A percentile compares a stretch with the other conserved stretches of the same genome.
Evolutionary conservation across 805 yeast genomes (phyloP).

Genomic region (Vanderwaltozyma yarrowii): DNA sequence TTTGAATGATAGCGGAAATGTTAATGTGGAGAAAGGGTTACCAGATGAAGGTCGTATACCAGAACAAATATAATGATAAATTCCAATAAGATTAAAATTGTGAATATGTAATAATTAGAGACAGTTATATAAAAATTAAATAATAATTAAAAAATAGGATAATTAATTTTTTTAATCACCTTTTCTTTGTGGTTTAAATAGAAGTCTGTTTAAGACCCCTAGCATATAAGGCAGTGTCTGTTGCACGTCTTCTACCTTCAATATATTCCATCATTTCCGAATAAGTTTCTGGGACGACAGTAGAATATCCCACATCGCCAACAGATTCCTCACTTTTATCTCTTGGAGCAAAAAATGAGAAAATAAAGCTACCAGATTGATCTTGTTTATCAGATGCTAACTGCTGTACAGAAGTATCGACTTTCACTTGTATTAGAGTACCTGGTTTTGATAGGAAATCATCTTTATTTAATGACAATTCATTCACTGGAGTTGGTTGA

Average conservation of each 20-base stretch:
- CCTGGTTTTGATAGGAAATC: constrained; percentile 70
- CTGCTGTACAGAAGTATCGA: constrained; percentile 66
- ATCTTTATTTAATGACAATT: constrained; percentile 36
- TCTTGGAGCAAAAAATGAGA: constrained; percentile 76
- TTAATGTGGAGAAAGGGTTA: constrained; percentile 25
- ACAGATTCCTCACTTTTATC: constrained; percentile 26
- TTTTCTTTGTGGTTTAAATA: too few species aligned
- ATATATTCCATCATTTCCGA: constrained; percentile 87
- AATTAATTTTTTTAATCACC: too few species aligned
- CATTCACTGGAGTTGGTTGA: constrained; percentile 46
- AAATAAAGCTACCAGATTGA: constrained; percentile 80
- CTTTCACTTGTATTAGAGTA: constrained; percentile 81
- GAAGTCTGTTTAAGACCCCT: not conserved
- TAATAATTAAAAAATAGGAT: constrained; percentile 9
- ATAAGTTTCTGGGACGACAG: constrained; percentile 80
- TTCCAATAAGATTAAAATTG: not conserved
- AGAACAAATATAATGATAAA: constrained; percentile 13
- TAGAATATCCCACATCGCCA: constrained; percentile 35
- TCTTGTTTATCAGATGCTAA: constrained; percentile 50
- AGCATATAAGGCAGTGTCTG: constrained; percentile 62
- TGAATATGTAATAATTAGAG: not conserved
- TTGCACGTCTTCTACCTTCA: constrained; percentile 84
- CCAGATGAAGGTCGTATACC: constrained; percentile 26
- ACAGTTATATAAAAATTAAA: not conserved
- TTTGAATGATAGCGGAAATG: constrained; percentile 27